Base-by-base conservation (phyloP, 208 protist species). In the Trypanosoma platydactyli region DNA sequence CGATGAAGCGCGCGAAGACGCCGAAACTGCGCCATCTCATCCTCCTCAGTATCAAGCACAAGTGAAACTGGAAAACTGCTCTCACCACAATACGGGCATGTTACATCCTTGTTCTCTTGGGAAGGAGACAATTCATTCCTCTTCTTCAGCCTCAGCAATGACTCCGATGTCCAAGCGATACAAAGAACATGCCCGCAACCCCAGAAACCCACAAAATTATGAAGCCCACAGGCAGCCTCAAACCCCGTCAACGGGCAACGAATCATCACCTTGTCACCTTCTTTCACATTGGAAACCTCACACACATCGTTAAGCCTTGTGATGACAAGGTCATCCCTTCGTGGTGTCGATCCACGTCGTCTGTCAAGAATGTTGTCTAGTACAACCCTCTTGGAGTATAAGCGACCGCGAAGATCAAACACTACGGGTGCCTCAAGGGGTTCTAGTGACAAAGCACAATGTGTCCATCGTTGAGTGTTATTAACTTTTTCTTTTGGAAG, bases 191-290 rank as follows among this genome's bases (percentile, higher is more conserved):
- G 88, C 15, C 88, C 88, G 56, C 88, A 94, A n/a, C 51, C 50
- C 85, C 88, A 94, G 53, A 91, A 83, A 5, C 88, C 88, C 53
- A 81, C 68, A 69, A 94, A 94, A 1, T 64, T 49, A 57, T 85
- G 79, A 29, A 77, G 46, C 13, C 84, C 88, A 55, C 71, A 81
- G 22, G 60, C 57, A 42, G 82, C 66, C 5, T 76, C 62, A 65
- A 77, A 84, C 0, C 78, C 73, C 5, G 80, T 88, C 13, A 94
- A 58, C 6, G 88, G 79, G 33, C 88, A 94, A 20, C 67, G 71
- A 55, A 94, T 76, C 12, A 45, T 45, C 0, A 62, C 79, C n/a
- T 71, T 65, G 24, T 62, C 73, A 13, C 48, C 54, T 18, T 66
- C 58, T 41, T 66, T 44, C 3, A 73, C 60, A 50, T 87, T 86